Evolutionary conservation across 2,329 filamentous ascomycete species (phyloP).

Genomic region (Ambrosiella cleistominuta): DNA sequence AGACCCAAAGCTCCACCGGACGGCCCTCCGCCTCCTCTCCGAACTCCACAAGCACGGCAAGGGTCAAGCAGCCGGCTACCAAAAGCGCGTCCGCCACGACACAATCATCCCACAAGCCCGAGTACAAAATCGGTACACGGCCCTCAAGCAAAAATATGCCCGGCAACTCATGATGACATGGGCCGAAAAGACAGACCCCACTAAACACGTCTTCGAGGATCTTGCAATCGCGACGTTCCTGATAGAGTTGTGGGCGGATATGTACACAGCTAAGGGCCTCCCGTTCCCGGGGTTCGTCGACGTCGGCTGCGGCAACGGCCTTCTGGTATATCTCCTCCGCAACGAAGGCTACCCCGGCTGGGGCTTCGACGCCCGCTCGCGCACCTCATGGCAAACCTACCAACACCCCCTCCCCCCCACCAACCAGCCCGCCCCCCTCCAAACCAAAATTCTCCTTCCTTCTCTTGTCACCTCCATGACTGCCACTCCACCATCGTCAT

Average conservation of each 20-base stretch:
- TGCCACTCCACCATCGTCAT: conserved; percentile 6
- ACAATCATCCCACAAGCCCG: conserved; percentile 55
- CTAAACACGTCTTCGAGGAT: conserved; percentile 92
- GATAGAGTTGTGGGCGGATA: conserved; percentile 74
- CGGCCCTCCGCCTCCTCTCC: conserved; percentile 49
- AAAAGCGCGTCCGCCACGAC: conserved; percentile 74
- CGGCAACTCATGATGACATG: conserved; percentile 52
- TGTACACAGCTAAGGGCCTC: conserved; percentile 39
- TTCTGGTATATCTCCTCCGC: conserved; percentile 68
- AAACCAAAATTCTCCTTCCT: conserved; percentile 33
- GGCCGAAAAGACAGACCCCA: conserved; percentile 73
- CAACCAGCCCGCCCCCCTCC: conserved; percentile 19
- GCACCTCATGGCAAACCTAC: conserved; percentile 74
- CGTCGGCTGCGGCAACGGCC: conserved; percentile 86
- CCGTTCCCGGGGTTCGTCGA: conserved; percentile 82
- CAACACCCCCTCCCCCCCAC: conserved; percentile 17
- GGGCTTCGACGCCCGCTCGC: conserved; percentile 76
- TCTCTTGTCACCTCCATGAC: conserved; percentile 20
- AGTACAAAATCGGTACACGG: conserved; percentile 68
- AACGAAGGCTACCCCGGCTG: conserved; percentile 69
- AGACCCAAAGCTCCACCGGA: conserved; percentile 39
- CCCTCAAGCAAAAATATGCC: conserved; percentile 66
- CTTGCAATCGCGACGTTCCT: conserved; percentile 79
- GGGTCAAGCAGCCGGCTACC: conserved; percentile 46
- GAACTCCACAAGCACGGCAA: conserved; percentile 58